Percentiles rank a stretch among this genome's conserved stretches.
Conservation (phyloP, 2,329 filamentous ascomycete genomes). For the Dichotomopilus funicola region DNA sequence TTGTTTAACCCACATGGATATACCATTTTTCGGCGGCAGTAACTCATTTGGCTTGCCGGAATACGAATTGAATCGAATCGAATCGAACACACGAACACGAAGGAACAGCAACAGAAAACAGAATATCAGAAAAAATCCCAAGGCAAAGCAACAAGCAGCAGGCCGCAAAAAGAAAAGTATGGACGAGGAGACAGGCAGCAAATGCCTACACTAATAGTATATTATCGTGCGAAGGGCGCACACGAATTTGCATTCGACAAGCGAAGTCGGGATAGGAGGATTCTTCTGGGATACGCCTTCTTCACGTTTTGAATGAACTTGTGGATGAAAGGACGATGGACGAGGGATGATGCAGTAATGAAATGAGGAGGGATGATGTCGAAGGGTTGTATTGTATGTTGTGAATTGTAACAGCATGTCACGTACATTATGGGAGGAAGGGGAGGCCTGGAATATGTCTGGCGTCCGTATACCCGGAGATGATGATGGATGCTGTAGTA, state of each 20-base stretch:
- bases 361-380: neutral
- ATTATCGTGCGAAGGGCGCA: neutral
- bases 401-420: conserved; percentile 4
- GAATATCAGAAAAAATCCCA: neutral
- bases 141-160: neutral
- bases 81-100: neutral
- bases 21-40: conserved; percentile 9
- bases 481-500: neutral
- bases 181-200: too few species aligned
- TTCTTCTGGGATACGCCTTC: too few species aligned
- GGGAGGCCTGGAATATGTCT: conserved; percentile 8
- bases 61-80: conserved; percentile 8
- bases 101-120: neutral
- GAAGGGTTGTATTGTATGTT: neutral
- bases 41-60: conserved; percentile 1
- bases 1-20: conserved; percentile 3
- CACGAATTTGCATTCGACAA: conserved; percentile 4
- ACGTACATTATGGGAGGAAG: neutral
- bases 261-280: neutral
- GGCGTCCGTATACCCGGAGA: conserved; percentile 12
- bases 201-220: too few species aligned
- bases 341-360: neutral
- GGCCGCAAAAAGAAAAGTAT: conserved; percentile 4
- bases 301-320: too few species aligned
- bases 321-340: neutral